Conservation (phyloP, 2,329 filamentous ascomycete species). For the Aspergillus latus region DNA sequence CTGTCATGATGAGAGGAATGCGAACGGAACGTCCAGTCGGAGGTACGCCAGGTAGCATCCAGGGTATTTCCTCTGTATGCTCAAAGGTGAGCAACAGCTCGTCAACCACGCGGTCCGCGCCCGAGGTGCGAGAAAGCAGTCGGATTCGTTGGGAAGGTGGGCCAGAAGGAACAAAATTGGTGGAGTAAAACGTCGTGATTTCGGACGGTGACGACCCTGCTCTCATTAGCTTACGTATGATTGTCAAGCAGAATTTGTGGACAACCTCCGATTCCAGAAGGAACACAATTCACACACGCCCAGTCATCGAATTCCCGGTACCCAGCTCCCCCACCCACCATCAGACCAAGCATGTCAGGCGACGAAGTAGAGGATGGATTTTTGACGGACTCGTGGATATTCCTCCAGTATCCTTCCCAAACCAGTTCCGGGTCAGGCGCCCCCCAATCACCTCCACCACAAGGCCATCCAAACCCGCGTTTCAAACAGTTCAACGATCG, state of each 20-base stretch:
- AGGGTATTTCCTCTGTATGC: constrained; percentile 55
- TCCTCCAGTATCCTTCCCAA: constrained; percentile 40
- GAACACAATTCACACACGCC: constrained; percentile 36
- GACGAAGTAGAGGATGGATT: neutral
- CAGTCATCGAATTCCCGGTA: constrained; percentile 17
- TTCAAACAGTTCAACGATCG: constrained; percentile 60
- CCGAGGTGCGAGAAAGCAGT: constrained; percentile 57
- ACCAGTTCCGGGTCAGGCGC: constrained; percentile 39
- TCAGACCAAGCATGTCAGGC: constrained; percentile 21
- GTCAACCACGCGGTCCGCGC: constrained; percentile 57
- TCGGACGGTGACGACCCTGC: constrained; percentile 24
- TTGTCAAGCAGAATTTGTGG: neutral
- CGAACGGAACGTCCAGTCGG: constrained; percentile 57
- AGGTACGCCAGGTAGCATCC: constrained; percentile 56
- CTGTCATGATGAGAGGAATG: constrained; percentile 54
- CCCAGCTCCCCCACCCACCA: constrained; percentile 13
- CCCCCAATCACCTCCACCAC: constrained; percentile 29
- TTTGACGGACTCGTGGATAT: constrained; percentile 12
- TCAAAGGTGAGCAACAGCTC: constrained; percentile 57
- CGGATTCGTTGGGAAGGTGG: constrained; percentile 50
- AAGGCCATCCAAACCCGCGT: constrained; percentile 54
- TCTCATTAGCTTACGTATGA: neutral
- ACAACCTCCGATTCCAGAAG: constrained; percentile 39
- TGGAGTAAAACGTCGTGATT: constrained; percentile 51
- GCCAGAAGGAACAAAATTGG: constrained; percentile 53